Conservation (phyloP, 2,329 filamentous ascomycete genomes). For the Sordariomycetes sp. region DNA sequence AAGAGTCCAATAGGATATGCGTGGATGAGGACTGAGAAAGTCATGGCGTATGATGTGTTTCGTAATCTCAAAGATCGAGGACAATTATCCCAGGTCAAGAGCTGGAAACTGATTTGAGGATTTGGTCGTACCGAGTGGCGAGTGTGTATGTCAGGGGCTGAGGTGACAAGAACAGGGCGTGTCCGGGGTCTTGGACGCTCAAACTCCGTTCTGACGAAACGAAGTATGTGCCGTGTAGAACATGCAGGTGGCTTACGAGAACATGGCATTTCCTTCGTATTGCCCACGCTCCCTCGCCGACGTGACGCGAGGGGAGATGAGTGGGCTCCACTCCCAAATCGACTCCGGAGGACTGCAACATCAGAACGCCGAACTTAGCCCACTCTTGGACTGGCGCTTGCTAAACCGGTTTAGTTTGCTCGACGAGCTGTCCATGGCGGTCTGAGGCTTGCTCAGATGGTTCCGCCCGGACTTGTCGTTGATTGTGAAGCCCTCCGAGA, state of each 20-base stretch:
- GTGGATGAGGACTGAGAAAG: background rate
- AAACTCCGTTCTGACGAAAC: background rate
- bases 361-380: constrained; percentile 77
- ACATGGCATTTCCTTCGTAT: background rate
- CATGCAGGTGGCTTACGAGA: background rate
- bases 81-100: background rate
- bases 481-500: constrained; percentile 33
- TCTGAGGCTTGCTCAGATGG: constrained; percentile 46
- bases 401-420: constrained; percentile 61
- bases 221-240: background rate
- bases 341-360: background rate
- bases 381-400: constrained; percentile 86
- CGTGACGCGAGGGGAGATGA: background rate
- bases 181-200: no score
- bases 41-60: background rate
- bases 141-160: background rate
- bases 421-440: constrained; percentile 35
- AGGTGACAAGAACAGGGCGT: background rate
- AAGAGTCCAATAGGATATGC: background rate
- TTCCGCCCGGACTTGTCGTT: constrained; percentile 40
- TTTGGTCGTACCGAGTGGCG: background rate
- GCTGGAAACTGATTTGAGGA: background rate
- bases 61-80: background rate
- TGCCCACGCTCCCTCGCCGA: background rate
- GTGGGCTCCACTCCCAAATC: background rate